These are phyloP conservation scores for Groenewaldozyma auringiensis DNA, from an alignment of 1,139 yeast species.

Conservation along the genomic window DNA sequence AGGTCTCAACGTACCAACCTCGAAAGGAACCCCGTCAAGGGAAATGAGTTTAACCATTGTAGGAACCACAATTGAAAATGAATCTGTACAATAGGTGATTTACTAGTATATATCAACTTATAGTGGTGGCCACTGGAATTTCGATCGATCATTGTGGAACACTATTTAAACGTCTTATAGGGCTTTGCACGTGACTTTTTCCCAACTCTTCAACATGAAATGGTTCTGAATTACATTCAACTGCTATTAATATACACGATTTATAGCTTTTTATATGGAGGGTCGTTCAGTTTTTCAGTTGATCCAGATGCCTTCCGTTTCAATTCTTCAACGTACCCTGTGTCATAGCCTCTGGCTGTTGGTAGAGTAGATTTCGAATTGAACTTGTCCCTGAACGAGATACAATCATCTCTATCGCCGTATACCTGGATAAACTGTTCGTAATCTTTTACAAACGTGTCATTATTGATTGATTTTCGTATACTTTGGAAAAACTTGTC, in stretches of 20 bases:
- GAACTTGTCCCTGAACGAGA: conserved; percentile 15
- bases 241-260: no score
- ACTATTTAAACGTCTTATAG: no score
- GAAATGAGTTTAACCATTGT: conserved; percentile 32
- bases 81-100: no score
- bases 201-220: no score
- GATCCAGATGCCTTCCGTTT: conserved; percentile 14
- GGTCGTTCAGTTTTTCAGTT: conserved; percentile 15
- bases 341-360: conserved; percentile 20
- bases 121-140: no score
- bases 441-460: conserved; percentile 25
- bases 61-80: no score
- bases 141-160: no score
- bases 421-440: conserved; percentile 24
- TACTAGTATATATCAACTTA: no score
- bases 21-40: conserved; percentile 36
- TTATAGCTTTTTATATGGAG: conserved; percentile 13
- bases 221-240: no score
- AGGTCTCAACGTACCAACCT: conserved; percentile 29
- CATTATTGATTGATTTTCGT: conserved; percentile 25
- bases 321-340: conserved; percentile 15
- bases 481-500: conserved; percentile 29
- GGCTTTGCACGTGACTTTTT: no score
- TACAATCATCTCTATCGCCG: conserved; percentile 17
- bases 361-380: conserved; percentile 16